A percentile compares a stretch with the other conserved stretches of the same genome.
phyloP scores from a whole-genome alignment of 202 grass and related monocot genomes.

The Panicum hallii region DNA sequence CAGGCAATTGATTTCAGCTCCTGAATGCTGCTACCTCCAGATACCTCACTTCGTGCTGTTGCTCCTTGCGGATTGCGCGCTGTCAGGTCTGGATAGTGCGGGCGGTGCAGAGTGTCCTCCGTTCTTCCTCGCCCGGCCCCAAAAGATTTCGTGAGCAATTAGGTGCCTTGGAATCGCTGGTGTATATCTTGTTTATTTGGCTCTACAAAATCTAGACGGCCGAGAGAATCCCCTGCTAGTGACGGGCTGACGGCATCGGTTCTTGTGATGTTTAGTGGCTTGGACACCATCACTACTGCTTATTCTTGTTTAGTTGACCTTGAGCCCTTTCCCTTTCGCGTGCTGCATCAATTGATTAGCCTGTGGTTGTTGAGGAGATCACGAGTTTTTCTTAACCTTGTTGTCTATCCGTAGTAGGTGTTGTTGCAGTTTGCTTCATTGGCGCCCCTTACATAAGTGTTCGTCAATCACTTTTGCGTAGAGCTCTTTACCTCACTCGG shows the following conservation, averaged over 20 bases:
- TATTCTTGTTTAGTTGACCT: slow-evolving; percentile 7
- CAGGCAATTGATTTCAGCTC: not conserved
- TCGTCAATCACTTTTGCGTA: not conserved
- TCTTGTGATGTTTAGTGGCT: slow-evolving; percentile 31
- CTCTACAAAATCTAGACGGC: not conserved
- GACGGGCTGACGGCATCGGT: not conserved
- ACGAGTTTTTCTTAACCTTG: not conserved
- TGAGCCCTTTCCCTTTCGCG: not conserved
- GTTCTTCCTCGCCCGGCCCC: not conserved
- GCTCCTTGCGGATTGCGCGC: slow-evolving; percentile 7
- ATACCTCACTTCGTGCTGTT: not conserved
- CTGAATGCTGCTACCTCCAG: not conserved
- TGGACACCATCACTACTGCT: not conserved
- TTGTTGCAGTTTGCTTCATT: not conserved
- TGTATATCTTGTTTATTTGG: not conserved
- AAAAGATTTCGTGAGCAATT: slow-evolving; percentile 32
- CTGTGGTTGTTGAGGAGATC: not conserved
- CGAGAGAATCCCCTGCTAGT: slow-evolving; percentile 1
- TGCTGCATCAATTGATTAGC: not conserved
- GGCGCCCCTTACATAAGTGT: not conserved
- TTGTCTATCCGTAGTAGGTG: not conserved
- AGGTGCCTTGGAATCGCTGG: not conserved
- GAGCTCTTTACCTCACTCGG: not conserved
- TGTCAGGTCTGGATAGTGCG: not conserved
- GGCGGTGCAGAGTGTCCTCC: not conserved